Evolutionary conservation across 2,329 filamentous ascomycete species (phyloP), one percentile per base, ranked within the genome.

Genomic region (Fusarium haematococcum): DNA sequence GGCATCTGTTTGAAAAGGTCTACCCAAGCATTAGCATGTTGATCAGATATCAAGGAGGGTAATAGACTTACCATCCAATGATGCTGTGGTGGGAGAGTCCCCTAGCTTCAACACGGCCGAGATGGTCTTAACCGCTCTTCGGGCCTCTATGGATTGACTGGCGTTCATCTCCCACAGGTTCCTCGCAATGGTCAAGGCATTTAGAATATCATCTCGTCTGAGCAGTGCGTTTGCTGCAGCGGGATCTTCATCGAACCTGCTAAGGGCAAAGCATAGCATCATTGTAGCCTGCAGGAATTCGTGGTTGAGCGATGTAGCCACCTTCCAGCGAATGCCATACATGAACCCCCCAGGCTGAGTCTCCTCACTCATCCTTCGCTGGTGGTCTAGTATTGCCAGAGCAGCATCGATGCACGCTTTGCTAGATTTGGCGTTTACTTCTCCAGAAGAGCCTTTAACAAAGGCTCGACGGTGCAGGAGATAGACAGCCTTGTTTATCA

Each of bases 291-390:
- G 74, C 8, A 76, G 48, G 27, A 76, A 74, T 27, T 76, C 74
- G 20, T 67, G 66, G 8, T 65, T 72, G 11, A 76, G 66, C 16
- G 68, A 68, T 10, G 74, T 56, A 6, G 65, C 58, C 35, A 76
- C 69, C 32, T 71, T 74, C 71, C 74, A 76, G 16, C 68, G 71
- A n/a, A 76, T 72, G 41, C 56, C 54, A 41, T 72, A 73, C 69
- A 76, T 72, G 25, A 73, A 48, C 33, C 74, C 74, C 25, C 71
- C 71, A 11, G 67, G 66, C 54, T 70, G 66, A 5, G 27, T 67
- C 52, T 76, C 74, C 43, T 76, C 71, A 27, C 45, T 37, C 62
- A 75, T 75, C 30, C 62, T 68, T 14, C 63, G 52, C 20, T 75
- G 74, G 11, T 76, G 71, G 27, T 63, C 62, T 10, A 76, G 32